These are phyloP conservation scores for Funneliformis geosporum DNA, from an alignment of 192 early-diverging fungal genomes.

Conservation along the genomic window DNA sequence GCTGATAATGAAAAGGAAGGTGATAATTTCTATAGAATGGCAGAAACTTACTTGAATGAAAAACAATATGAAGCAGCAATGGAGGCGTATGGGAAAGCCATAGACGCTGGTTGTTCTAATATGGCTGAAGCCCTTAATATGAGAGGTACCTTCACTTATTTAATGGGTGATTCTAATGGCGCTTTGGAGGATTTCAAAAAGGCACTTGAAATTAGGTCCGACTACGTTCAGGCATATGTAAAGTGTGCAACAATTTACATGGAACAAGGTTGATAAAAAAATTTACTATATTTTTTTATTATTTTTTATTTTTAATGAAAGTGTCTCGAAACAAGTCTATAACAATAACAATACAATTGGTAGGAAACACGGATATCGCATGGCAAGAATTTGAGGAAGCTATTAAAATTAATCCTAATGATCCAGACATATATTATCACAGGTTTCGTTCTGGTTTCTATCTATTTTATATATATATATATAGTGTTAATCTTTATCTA, in stretches of 20 bases:
- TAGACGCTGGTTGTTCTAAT: constrained; percentile 55
- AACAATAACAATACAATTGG: neutral
- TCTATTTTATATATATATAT: neutral
- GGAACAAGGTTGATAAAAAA: constrained; percentile 62
- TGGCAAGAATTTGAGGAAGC: constrained; percentile 72
- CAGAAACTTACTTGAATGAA: constrained; percentile 50
- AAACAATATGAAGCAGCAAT: constrained; percentile 64
- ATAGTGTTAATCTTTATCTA: neutral
- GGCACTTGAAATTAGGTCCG: constrained; percentile 76
- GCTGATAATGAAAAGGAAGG: constrained; percentile 42
- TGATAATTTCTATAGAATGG: constrained; percentile 56
- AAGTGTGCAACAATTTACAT: constrained; percentile 91
- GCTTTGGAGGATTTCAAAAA: constrained; percentile 77
- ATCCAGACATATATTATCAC: constrained; percentile 94
- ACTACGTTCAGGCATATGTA: constrained; percentile 81
- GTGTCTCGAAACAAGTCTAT: neutral
- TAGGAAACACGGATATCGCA: constrained; percentile 58
- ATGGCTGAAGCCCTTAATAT: constrained; percentile 78
- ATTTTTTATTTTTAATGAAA: neutral
- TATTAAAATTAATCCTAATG: constrained; percentile 61
- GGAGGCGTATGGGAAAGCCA: constrained; percentile 65
- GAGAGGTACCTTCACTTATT: constrained; percentile 85
- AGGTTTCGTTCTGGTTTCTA: constrained; percentile 32
- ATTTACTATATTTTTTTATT: neutral
- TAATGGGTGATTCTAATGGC: constrained; percentile 76